A percentile compares a stretch with the other conserved stretches of the same genome.
These are phyloP conservation scores for Phytopythium mirpurense DNA, from an alignment of 352 stramenopile genomes.

Conservation along the genomic window DNA sequence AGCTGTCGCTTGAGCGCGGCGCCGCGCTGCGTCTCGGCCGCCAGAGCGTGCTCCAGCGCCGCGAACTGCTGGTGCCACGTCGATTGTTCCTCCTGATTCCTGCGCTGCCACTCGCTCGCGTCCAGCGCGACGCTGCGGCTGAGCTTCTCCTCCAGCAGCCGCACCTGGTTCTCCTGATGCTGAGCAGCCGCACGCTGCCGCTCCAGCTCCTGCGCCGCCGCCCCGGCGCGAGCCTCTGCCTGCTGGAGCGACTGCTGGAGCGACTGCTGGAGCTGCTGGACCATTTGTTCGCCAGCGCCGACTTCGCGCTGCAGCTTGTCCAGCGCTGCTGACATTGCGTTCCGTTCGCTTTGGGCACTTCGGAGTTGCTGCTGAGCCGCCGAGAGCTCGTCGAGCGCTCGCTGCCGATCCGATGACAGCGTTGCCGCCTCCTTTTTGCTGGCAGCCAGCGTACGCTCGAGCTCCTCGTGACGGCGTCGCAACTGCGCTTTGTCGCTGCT, in stretches of 20 bases:
- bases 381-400: neutral
- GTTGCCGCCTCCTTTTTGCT: constrained; percentile 10
- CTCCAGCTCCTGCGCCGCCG: constrained; percentile 26
- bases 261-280: neutral
- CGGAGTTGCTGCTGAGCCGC: neutral
- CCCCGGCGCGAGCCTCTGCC: constrained; percentile 14
- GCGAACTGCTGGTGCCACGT: constrained; percentile 58
- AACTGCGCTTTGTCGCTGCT: constrained; percentile 14
- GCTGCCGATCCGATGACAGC: neutral
- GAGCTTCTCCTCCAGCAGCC: constrained; percentile 42
- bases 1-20: constrained; percentile 35
- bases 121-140: constrained; percentile 41
- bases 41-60: constrained; percentile 46
- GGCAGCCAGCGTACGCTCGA: constrained; percentile 20
- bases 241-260: constrained; percentile 19
- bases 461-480: constrained; percentile 23
- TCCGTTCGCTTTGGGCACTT: constrained; percentile 6
- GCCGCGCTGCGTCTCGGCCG: constrained; percentile 30
- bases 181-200: constrained; percentile 19
- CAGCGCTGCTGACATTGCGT: constrained; percentile 9
- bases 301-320: constrained; percentile 4
- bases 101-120: constrained; percentile 37
- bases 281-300: neutral
- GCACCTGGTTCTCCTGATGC: constrained; percentile 41
- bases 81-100: constrained; percentile 39